Evolutionary conservation across 1,139 yeast genomes (phyloP).

Genomic region (Yarrowia galli): DNA sequence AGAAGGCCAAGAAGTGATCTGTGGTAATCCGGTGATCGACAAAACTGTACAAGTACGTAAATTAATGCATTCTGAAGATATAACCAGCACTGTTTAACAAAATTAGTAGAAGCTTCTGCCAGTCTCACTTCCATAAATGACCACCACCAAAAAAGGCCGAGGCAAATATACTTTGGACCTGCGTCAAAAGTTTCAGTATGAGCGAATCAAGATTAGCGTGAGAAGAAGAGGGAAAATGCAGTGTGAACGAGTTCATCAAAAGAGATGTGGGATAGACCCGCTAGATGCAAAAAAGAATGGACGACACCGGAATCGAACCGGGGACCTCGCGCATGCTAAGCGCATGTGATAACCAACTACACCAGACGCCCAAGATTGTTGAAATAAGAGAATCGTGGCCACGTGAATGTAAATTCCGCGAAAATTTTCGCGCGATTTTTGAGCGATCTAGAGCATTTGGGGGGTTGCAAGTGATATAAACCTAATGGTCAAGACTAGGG

Average conservation of each 20-base stretch:
- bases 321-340: constrained; percentile 35
- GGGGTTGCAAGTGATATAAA: no score
- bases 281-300: background rate
- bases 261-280: no score
- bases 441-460: no score
- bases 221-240: no score
- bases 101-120: no score
- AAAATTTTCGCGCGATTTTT: background rate
- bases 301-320: constrained; percentile 33
- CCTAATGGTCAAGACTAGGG: no score
- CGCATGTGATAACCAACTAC: constrained; percentile 33
- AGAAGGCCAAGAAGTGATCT: constrained; percentile 44
- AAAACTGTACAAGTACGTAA: background rate
- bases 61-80: background rate
- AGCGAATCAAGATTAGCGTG: no score
- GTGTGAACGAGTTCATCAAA: no score
- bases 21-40: background rate
- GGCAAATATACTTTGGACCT: constrained; percentile 15
- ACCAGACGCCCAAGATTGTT: constrained; percentile 9
- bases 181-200: background rate
- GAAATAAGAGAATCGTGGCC: background rate
- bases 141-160: background rate
- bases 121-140: no score
- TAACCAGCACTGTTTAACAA: no score
- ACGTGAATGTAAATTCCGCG: background rate